Conservation (phyloP, 306 rosid genomes). For the Vachellia collinsii region DNA sequence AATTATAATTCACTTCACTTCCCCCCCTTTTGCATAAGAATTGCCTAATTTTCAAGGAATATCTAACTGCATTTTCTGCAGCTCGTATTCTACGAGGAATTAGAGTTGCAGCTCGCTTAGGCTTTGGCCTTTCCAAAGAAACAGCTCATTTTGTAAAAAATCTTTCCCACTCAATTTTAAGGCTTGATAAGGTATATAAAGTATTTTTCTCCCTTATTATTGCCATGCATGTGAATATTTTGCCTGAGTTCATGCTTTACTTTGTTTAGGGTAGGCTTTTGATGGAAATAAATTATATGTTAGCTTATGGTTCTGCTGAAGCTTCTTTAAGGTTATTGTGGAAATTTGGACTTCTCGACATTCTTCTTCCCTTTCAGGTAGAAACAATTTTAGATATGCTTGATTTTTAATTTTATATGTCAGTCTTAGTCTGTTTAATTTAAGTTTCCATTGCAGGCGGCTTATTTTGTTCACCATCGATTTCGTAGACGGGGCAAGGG, state of each 20-base stretch:
- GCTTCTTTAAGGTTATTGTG: slow-evolving; percentile 82
- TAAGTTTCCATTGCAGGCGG: slow-evolving; percentile 66
- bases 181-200: slow-evolving; percentile 77
- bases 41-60: slow-evolving; percentile 1
- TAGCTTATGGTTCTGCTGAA: slow-evolving; percentile 90
- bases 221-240: slow-evolving; percentile 21
- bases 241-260: slow-evolving; percentile 35
- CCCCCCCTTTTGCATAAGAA: slow-evolving; percentile 1
- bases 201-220: slow-evolving; percentile 32
- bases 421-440: slow-evolving; percentile 29
- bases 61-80: slow-evolving; percentile 45
- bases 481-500: slow-evolving; percentile 81
- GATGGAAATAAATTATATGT: slow-evolving; percentile 89
- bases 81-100: slow-evolving; percentile 92
- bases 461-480: slow-evolving; percentile 68
- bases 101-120: slow-evolving; percentile 88
- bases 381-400: not conserved
- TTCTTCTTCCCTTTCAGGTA: slow-evolving; percentile 86
- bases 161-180: slow-evolving; percentile 56
- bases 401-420: slow-evolving; percentile 33
- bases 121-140: slow-evolving; percentile 76
- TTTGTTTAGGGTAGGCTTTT: slow-evolving; percentile 74
- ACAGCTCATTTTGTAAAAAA: slow-evolving; percentile 65
- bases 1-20: slow-evolving; percentile 3
- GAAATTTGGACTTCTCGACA: slow-evolving; percentile 84